phyloP scores from a whole-genome alignment of 2,329 filamentous ascomycete species.

The Paramyrothecium sp. region DNA sequence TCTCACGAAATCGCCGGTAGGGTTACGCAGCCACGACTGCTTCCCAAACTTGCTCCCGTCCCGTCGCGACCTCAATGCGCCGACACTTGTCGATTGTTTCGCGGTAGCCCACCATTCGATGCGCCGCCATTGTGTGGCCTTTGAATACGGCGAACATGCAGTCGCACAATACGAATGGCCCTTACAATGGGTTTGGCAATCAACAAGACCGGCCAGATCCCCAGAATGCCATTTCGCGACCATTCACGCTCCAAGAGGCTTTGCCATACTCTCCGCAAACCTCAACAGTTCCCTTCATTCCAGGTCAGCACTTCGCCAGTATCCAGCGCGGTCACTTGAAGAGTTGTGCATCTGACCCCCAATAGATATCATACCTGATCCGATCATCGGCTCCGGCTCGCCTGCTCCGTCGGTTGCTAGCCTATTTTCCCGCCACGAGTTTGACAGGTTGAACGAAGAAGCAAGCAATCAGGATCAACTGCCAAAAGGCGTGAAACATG shows the following conservation, averaged over 20 bases:
- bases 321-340: not conserved
- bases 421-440: conserved; percentile 50
- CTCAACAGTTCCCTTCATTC: conserved; percentile 75
- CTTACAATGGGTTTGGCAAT: conserved; percentile 30
- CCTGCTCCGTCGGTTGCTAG: conserved; percentile 49
- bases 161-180: conserved; percentile 24
- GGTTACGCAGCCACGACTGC: not conserved
- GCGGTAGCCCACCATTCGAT: conserved; percentile 25
- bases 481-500: conserved; percentile 67
- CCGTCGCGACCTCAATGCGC: conserved; percentile 19
- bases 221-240: conserved; percentile 30
- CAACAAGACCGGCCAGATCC: conserved; percentile 18
- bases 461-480: conserved; percentile 55
- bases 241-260: conserved; percentile 70
- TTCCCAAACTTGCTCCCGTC: not conserved
- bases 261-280: conserved; percentile 81
- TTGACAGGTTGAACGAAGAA: conserved; percentile 72
- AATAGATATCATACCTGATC: conserved; percentile 65
- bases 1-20: not conserved
- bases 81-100: conserved; percentile 22
- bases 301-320: conserved; percentile 49
- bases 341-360: conserved; percentile 10
- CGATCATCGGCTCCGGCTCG: conserved; percentile 56
- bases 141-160: conserved; percentile 29
- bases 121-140: conserved; percentile 21